phyloP scores from a whole-genome alignment of 2,329 filamentous ascomycete genomes.

The Sclerotinia spermophila region DNA sequence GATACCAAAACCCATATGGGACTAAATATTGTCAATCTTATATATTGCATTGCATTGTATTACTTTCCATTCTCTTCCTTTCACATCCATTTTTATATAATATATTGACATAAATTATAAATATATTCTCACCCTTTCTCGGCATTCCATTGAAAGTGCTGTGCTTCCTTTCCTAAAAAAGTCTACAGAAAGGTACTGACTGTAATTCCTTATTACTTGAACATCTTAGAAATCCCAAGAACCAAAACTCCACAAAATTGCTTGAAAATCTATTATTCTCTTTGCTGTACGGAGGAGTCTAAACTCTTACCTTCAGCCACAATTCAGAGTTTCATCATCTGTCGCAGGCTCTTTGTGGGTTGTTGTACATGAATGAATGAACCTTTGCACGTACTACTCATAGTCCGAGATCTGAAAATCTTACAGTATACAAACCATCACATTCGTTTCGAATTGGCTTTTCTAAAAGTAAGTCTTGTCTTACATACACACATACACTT shows the following conservation, averaged over 20 bases:
- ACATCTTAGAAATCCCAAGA: slow-evolving; percentile 12
- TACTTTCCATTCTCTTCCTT: background rate
- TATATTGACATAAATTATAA: too few relatives aligned
- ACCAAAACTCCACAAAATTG: slow-evolving; percentile 7
- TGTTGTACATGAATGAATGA: background rate
- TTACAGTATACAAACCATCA: background rate
- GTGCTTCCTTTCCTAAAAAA: background rate
- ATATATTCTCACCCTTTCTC: background rate
- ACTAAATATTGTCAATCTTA: background rate
- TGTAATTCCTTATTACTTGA: too few relatives aligned
- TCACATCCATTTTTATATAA: background rate
- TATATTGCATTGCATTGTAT: too few relatives aligned
- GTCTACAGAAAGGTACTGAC: too few relatives aligned
- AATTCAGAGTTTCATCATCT: slow-evolving; percentile 9
- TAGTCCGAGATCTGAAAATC: background rate
- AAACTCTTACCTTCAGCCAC: slow-evolving; percentile 3
- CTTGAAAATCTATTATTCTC: background rate
- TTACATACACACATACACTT: too few relatives aligned
- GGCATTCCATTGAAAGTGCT: background rate
- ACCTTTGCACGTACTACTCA: background rate
- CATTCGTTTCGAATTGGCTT: background rate
- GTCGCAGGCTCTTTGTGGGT: background rate
- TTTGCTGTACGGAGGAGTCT: background rate
- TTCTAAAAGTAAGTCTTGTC: slow-evolving; percentile 1
- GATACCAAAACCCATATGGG: background rate